Percentiles rank a stretch among this genome's conserved stretches.
Conservation (phyloP, 495 filamentous ascomycete species). For the Penicillium canescens region DNA sequence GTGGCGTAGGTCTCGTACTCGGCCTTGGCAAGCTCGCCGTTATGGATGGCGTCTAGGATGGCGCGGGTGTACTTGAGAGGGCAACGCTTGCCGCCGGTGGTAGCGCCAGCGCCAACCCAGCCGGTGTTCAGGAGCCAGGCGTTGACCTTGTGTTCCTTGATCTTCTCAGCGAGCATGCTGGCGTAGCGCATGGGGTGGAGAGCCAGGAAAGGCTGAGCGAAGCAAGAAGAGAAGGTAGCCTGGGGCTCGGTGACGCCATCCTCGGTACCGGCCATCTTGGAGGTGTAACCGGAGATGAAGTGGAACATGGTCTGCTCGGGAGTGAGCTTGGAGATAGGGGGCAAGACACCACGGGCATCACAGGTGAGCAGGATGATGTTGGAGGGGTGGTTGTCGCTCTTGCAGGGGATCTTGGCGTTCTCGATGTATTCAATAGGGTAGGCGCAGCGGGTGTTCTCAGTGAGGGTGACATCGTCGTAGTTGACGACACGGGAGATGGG, state of each 20-base stretch:
- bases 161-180: conserved; percentile 97
- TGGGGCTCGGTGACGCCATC: conserved; percentile 95
- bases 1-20: conserved; percentile 94
- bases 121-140: conserved; percentile 99
- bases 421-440: conserved; percentile 98
- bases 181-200: conserved; percentile 99
- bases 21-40: conserved; percentile 84
- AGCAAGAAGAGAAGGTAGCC: conserved; percentile 99
- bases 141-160: conserved; percentile 89
- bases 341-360: conserved; percentile 95
- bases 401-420: conserved; percentile 97
- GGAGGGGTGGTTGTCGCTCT: conserved; percentile 80
- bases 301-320: conserved; percentile 99
- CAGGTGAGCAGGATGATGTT: conserved; percentile 99
- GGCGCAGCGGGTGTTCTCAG: conserved; percentile 97
- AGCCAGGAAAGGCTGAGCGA: conserved; percentile 98
- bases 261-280: conserved; percentile 99
- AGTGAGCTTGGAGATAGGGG: conserved; percentile 96
- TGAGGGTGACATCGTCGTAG: conserved; percentile 92
- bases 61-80: conserved; percentile 98
- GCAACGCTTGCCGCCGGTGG: conserved; percentile 96
- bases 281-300: conserved; percentile 99
- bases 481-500: conserved; percentile 84
- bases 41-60: conserved; percentile 97
- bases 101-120: conserved; percentile 95